Percentiles rank a stretch among this genome's conserved stretches.
These are phyloP conservation scores for Coniferiporia sulphurascens DNA, from an alignment of 1,284 basidiomycete genomes.

Conservation along the genomic window DNA sequence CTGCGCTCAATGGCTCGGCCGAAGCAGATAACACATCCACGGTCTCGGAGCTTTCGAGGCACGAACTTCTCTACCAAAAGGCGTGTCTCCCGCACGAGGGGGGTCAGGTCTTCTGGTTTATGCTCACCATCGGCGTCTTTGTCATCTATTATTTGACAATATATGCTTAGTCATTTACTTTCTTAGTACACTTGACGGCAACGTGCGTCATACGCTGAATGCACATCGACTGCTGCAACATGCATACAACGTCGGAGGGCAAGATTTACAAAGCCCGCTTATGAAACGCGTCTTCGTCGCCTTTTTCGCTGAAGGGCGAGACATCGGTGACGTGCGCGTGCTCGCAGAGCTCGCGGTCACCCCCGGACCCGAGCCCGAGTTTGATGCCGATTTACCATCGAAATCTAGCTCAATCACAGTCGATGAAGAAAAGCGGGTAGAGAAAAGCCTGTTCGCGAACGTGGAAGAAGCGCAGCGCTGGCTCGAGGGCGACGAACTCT, in stretches of 20 bases:
- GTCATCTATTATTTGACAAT: no score
- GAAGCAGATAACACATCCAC: no score
- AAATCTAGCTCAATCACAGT: no score
- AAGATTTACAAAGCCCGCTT: slow-evolving; percentile 53
- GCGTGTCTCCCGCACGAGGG: no score
- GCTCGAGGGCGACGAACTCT: slow-evolving; percentile 60
- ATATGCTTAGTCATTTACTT: background rate
- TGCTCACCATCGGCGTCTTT: no score
- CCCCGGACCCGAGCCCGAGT: slow-evolving; percentile 37
- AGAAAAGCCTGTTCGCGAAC: slow-evolving; percentile 2
- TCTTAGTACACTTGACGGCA: slow-evolving; percentile 50
- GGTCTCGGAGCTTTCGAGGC: no score
- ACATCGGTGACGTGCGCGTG: slow-evolving; percentile 54
- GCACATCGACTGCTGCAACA: slow-evolving; percentile 74
- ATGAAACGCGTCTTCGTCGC: slow-evolving; percentile 61
- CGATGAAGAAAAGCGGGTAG: no score
- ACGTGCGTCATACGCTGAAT: slow-evolving; percentile 57
- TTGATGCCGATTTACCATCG: background rate
- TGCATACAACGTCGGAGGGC: slow-evolving; percentile 63
- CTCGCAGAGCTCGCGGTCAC: slow-evolving; percentile 57
- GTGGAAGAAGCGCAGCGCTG: slow-evolving; percentile 11
- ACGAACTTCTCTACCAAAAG: no score
- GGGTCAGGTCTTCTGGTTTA: no score
- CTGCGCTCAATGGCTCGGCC: no score
- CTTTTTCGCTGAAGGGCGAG: slow-evolving; percentile 59